A percentile compares a stretch with the other conserved stretches of the same genome.
Conservation (phyloP, 352 stramenopile genomes). For the Globisporangium iwayamae region DNA sequence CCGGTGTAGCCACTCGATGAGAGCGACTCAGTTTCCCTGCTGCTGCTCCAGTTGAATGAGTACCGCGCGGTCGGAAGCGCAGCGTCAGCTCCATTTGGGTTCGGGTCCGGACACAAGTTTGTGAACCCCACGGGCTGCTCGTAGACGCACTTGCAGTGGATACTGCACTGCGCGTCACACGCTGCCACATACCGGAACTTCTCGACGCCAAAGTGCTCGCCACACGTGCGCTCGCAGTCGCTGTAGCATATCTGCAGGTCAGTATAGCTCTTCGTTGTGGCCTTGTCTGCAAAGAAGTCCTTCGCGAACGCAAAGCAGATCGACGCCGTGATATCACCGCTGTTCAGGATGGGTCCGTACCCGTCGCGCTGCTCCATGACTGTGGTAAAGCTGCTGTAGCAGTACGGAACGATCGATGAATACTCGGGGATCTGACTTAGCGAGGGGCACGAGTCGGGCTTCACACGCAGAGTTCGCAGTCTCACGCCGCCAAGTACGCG, state of each 20-base stretch:
- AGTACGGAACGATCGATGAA: conserved; percentile 52
- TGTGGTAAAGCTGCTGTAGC: conserved; percentile 45
- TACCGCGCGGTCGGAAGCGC: conserved; percentile 35
- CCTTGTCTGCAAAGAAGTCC: conserved; percentile 41
- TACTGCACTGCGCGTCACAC: conserved; percentile 38
- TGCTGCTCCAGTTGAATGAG: conserved; percentile 53
- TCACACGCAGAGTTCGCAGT: conserved; percentile 53
- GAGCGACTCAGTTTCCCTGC: conserved; percentile 18
- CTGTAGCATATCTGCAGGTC: conserved; percentile 55
- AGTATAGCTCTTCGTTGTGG: conserved; percentile 37
- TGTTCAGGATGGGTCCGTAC: conserved; percentile 65
- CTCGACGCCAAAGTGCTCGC: conserved; percentile 52
- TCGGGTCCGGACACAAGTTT: conserved; percentile 39
- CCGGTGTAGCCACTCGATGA: conserved; percentile 30
- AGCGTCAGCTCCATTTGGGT: conserved; percentile 36
- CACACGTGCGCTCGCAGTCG: conserved; percentile 41
- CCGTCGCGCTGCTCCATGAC: conserved; percentile 34
- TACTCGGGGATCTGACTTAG: conserved; percentile 61
- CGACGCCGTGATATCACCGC: conserved; percentile 35
- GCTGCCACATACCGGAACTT: conserved; percentile 41
- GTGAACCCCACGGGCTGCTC: conserved; percentile 44
- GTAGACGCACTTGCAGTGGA: conserved; percentile 73
- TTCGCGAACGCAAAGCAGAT: conserved; percentile 42
- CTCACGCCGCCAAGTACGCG: conserved; percentile 47
- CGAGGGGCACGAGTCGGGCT: conserved; percentile 41